A percentile compares a stretch with the other conserved stretches of the same genome.
phyloP scores from a whole-genome alignment of 1,139 yeast genomes.

The Trichomonascaceae sp. region DNA sequence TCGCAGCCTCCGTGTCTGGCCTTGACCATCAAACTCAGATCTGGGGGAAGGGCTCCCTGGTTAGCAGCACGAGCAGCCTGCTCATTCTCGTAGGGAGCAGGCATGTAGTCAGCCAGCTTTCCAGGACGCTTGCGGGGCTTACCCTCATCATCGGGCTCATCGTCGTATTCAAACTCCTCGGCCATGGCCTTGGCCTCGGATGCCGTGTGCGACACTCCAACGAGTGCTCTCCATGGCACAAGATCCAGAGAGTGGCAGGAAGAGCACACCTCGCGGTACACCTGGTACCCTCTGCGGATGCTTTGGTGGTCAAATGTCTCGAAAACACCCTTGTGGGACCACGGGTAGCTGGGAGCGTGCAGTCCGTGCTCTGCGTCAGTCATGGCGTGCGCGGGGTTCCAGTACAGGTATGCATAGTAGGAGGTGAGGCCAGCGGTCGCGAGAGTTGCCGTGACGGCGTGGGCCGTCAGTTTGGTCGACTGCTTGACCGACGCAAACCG shows the following conservation, averaged over 20 bases:
- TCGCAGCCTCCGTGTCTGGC: conserved; percentile 99
- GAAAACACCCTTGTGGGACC: conserved; percentile 89
- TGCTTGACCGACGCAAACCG: conserved; percentile 1
- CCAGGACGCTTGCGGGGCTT: conserved; percentile 98
- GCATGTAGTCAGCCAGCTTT: conserved; percentile 90
- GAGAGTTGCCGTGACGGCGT: conserved; percentile 20
- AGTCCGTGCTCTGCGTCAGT: conserved; percentile 98
- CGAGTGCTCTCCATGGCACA: conserved; percentile 97
- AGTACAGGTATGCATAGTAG: conserved; percentile 20
- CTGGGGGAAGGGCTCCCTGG: conserved; percentile 99
- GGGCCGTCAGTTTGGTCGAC: conserved; percentile 20
- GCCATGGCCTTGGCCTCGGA: conserved; percentile 88
- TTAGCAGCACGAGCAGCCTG: conserved; percentile 99
- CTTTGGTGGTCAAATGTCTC: conserved; percentile 92
- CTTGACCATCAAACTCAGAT: conserved; percentile 90
- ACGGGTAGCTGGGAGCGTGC: conserved; percentile 83
- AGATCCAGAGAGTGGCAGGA: conserved; percentile 96
- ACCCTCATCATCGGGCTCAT: conserved; percentile 99
- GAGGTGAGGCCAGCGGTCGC: conserved; percentile 23
- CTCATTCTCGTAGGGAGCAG: conserved; percentile 92
- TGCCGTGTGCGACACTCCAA: conserved; percentile 91
- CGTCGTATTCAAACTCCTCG: conserved; percentile 95
- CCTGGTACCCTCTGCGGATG: conserved; percentile 98
- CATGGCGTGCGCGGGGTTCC: conserved; percentile 69
- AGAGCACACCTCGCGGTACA: conserved; percentile 97